Conservation (phyloP, 2,329 filamentous ascomycete species). For the Zymoseptoria ardabiliae region DNA sequence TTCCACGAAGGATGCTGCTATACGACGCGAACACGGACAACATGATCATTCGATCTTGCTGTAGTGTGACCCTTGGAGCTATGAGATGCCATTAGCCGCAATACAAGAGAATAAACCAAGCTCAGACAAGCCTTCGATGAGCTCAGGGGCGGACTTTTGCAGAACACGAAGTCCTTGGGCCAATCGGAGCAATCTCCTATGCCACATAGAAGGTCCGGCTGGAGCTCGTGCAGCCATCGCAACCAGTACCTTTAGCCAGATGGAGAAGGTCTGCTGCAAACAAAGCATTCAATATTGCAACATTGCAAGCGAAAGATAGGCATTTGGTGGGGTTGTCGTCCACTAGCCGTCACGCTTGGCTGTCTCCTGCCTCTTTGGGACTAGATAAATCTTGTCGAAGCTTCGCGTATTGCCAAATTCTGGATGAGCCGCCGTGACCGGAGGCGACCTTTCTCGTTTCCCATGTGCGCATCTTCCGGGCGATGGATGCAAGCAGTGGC, state of each 20-base stretch:
- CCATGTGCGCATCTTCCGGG: neutral
- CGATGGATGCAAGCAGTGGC: neutral
- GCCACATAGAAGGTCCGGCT: neutral
- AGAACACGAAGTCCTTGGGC: neutral
- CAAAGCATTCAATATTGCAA: neutral
- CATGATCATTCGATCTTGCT: neutral
- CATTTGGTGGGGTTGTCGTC: neutral
- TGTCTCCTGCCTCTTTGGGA: neutral
- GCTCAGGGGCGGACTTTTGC: neutral
- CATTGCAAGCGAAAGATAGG: neutral
- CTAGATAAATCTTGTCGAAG: neutral
- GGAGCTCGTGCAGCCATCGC: neutral
- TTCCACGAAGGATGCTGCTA: neutral
- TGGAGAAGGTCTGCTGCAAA: neutral
- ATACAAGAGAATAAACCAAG: neutral
- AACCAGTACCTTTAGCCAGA: neutral
- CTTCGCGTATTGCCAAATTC: conserved; percentile 2
- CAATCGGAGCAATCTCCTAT: neutral
- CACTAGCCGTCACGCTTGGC: neutral
- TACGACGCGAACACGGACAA: neutral
- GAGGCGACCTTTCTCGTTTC: neutral
- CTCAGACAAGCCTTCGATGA: neutral
- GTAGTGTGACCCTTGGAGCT: neutral
- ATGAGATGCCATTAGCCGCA: neutral
- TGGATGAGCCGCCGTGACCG: neutral